Conservation (phyloP, 352 stramenopile genomes). For the Phytophthora cryptogea region DNA sequence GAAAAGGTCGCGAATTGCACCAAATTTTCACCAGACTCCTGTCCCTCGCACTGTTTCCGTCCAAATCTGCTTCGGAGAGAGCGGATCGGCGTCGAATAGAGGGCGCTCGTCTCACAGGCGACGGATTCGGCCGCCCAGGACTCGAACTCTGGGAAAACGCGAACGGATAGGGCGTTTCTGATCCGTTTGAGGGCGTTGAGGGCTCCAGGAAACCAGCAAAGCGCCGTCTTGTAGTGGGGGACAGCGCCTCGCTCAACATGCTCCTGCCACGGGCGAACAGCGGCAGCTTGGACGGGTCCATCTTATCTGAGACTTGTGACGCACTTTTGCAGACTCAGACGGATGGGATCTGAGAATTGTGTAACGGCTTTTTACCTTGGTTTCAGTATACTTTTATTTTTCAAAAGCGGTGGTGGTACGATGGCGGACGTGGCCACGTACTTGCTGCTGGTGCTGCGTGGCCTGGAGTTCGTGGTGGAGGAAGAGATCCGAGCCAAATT, state of each 20-base stretch:
- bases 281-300: constrained; percentile 33
- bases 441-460: constrained; percentile 77
- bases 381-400: constrained; percentile 23
- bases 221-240: constrained; percentile 48
- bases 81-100: constrained; percentile 31
- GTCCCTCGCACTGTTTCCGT: background rate
- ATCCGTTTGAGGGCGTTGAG: constrained; percentile 6
- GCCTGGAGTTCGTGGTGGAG: constrained; percentile 70
- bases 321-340: constrained; percentile 15
- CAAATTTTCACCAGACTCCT: constrained; percentile 53
- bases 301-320: background rate
- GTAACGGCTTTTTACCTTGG: constrained; percentile 26
- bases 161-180: constrained; percentile 14
- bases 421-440: constrained; percentile 42
- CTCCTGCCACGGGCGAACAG: constrained; percentile 41
- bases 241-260: constrained; percentile 63
- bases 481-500: constrained; percentile 74
- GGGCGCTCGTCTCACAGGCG: constrained; percentile 14
- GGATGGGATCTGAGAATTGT: constrained; percentile 8
- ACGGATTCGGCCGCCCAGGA: background rate
- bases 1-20: constrained; percentile 52
- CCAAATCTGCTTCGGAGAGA: constrained; percentile 30
- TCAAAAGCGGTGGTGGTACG: constrained; percentile 19
- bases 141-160: constrained; percentile 19
- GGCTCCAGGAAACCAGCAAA: constrained; percentile 56